Evolutionary conservation across 805 yeast species (phyloP).

Genomic region (Barnettozyma sp.): DNA sequence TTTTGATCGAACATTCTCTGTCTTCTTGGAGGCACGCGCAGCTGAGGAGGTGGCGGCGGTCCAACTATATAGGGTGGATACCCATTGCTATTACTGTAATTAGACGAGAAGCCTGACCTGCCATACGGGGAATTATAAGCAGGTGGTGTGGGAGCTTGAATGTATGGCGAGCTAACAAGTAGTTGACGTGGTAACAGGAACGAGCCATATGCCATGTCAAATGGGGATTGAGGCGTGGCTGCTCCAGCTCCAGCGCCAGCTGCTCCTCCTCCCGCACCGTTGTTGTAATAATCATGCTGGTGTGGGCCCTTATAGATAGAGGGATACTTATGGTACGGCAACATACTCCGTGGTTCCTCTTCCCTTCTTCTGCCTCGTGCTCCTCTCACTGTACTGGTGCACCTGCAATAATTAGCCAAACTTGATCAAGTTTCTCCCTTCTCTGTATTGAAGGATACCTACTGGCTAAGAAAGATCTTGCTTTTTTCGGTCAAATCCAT

Average conservation of each 20-base stretch:
- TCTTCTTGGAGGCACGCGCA: constrained; percentile 17
- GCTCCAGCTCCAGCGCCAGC: constrained; percentile 1
- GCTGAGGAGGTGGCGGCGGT: constrained; percentile 22
- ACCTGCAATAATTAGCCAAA: too few relatives aligned
- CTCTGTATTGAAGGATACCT: too few relatives aligned
- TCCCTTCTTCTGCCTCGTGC: too few relatives aligned
- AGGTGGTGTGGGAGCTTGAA: constrained; percentile 36
- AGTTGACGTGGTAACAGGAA: constrained; percentile 59
- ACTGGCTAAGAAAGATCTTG: too few relatives aligned
- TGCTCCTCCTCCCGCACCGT: too few relatives aligned
- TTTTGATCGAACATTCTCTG: constrained; percentile 4
- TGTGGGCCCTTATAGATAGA: constrained; percentile 13
- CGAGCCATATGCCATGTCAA: constrained; percentile 53
- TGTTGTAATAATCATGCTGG: constrained; percentile 10
- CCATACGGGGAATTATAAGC: constrained; percentile 15
- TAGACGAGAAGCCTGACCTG: constrained; percentile 13
- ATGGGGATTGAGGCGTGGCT: constrained; percentile 43
- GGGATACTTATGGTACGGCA: constrained; percentile 22
- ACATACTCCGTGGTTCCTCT: too few relatives aligned
- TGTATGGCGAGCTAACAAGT: constrained; percentile 53
- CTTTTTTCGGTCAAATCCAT: too few relatives aligned
- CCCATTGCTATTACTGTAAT: constrained; percentile 9
- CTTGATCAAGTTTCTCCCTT: too few relatives aligned
- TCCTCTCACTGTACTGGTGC: too few relatives aligned
- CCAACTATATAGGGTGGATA: constrained; percentile 8